Conservation (phyloP, 495 filamentous ascomycete species). For the Pseudoneurospora amorphoporcata region DNA sequence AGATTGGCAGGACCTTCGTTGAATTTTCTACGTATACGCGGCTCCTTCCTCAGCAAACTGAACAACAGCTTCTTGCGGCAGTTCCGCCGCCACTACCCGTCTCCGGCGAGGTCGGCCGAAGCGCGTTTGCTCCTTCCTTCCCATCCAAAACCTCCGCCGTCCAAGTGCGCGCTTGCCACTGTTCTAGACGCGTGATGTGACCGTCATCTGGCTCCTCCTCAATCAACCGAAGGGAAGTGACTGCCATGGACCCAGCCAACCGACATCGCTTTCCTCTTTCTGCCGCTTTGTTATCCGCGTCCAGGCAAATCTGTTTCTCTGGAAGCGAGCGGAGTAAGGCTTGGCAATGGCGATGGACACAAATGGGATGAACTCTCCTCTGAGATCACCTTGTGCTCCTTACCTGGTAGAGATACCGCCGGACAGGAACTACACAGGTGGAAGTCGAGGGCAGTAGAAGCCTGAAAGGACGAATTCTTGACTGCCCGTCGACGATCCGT, state of each 20-base stretch:
- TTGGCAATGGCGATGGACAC: background rate
- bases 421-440: background rate
- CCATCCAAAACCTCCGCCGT: background rate
- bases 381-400: background rate
- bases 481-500: background rate
- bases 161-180: background rate
- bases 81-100: conserved; percentile 6
- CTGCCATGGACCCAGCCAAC: background rate
- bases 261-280: background rate
- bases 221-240: background rate
- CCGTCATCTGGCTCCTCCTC: background rate
- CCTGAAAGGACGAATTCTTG: background rate
- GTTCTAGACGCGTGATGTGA: background rate
- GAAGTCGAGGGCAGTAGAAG: background rate
- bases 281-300: background rate
- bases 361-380: background rate
- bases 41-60: background rate
- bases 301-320: background rate
- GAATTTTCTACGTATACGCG: background rate
- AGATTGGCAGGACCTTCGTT: background rate
- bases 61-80: conserved; percentile 5
- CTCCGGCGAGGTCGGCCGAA: background rate
- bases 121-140: background rate
- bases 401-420: background rate
- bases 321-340: background rate